Evolutionary conservation across 1,284 basidiomycete species (phyloP), one percentile per base, ranked within the genome.

Genomic region (Phenoliferia sp.): DNA sequence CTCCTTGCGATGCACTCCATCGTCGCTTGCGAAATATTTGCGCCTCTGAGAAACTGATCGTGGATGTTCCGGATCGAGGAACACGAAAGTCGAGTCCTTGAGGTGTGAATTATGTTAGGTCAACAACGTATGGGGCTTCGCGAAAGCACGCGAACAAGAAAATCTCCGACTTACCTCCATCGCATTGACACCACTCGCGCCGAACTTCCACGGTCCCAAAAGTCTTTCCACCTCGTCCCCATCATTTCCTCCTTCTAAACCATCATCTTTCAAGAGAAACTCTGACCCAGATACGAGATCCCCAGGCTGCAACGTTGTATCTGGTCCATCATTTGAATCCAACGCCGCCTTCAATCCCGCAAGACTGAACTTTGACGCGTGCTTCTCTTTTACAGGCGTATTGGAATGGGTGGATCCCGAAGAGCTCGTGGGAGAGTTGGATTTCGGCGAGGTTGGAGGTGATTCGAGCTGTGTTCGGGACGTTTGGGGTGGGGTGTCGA

Each of bases 31-130:
- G 65, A 80, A 80, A 65, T 79, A 69, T 67, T 80, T 80, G 17
- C 80, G 69, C 44, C 80, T 74, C 57, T 78, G 74, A 0, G 79
- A 74, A 3, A 79, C 77, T 3, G 76, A 35, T 3, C 62, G 67
- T 3, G 80, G 73, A 34, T 75, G 77, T 29, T 75, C 54, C 34
- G 69, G 71, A 32, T 77, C 76, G 19, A 77, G 75, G 62, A 81
- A 81, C 34, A 81, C 77, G 65, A 81, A 81, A 0, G 77, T 77
- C 59, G 80, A 79, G 74, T 80, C 80, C 69, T 75, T n/a, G n/a
- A n/a, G n/a, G n/a, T n/a, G n/a, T 44, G 48, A 15, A 58, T 2
- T 15, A 29, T 7, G 26, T 22, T 3, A 15, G 19, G 28, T 15
- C 52, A 29, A 28, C 33, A 31, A 33, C 10, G 32, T 22, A 63